phyloP scores from a whole-genome alignment of 2,329 filamentous ascomycete genomes.

The Hymenoscyphus scutula region DNA sequence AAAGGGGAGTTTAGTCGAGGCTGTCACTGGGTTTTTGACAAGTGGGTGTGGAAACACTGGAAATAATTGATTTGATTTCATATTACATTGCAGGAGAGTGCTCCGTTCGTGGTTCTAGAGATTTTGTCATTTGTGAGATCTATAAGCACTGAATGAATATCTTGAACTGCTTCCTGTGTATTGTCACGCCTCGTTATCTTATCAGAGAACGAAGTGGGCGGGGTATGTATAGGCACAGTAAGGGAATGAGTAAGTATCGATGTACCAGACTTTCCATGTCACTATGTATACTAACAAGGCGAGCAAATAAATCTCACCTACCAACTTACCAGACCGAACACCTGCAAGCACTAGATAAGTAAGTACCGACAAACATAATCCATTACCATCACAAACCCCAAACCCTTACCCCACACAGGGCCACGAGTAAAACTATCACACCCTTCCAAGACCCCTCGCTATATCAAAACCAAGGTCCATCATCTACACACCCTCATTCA shows the following conservation, averaged over 20 bases:
- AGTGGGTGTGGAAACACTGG: too few species aligned
- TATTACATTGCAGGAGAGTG: neutral
- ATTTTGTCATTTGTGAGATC: conserved; percentile 1
- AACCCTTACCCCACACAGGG: too few species aligned
- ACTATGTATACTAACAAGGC: neutral
- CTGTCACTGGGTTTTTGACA: too few species aligned
- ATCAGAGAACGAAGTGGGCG: neutral
- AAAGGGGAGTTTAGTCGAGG: neutral
- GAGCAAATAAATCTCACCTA: neutral
- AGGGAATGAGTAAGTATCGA: neutral
- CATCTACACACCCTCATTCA: too few species aligned
- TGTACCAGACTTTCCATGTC: neutral
- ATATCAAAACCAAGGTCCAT: too few species aligned
- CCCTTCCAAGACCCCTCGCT: too few species aligned
- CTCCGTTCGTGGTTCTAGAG: neutral
- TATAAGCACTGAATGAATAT: neutral
- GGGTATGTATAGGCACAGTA: neutral
- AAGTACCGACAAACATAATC: neutral
- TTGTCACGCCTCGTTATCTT: too few species aligned
- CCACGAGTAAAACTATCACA: too few species aligned
- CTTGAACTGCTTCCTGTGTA: too few species aligned
- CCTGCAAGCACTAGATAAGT: neutral
- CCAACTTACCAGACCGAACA: neutral
- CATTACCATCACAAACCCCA: neutral
- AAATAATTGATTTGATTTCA: neutral